Percentiles rank a stretch among this genome's conserved stretches.
phyloP scores from a whole-genome alignment of 2,329 filamentous ascomycete genomes.

The Chaetomium strumarium region DNA sequence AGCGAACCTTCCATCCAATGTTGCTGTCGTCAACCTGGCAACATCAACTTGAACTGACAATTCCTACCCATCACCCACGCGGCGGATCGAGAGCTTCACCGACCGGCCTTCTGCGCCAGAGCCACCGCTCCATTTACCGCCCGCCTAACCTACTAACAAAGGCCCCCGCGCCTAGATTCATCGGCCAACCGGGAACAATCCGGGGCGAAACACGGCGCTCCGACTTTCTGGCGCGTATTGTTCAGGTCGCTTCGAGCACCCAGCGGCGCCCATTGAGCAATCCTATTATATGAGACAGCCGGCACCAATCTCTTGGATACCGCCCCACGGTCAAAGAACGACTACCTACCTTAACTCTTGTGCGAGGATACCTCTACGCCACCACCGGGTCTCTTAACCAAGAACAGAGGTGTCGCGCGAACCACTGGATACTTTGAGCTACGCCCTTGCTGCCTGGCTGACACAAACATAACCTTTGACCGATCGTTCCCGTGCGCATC shows the following conservation, averaged over 20 bases:
- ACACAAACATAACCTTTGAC: not conserved
- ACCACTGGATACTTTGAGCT: not conserved
- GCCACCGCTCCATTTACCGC: not conserved
- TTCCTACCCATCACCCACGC: not conserved
- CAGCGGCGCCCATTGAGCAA: constrained; percentile 15
- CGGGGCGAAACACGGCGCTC: constrained; percentile 10
- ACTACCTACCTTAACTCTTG: not conserved
- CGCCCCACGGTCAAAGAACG: constrained; percentile 7
- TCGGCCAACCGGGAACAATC: constrained; percentile 11
- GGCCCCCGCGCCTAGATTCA: not conserved
- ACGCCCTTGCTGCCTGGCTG: not conserved
- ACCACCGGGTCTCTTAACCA: not conserved
- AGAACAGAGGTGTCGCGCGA: not conserved
- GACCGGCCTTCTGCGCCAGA: not conserved
- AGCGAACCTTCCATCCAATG: constrained; percentile 4
- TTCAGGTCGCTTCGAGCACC: constrained; percentile 14
- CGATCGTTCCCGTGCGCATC: not conserved
- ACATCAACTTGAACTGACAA: not conserved
- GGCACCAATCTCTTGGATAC: not conserved
- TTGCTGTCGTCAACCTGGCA: constrained; percentile 1
- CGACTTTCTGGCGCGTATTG: constrained; percentile 12
- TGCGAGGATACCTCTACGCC: constrained; percentile 5
- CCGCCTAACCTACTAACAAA: not conserved
- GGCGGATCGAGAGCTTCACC: not conserved
- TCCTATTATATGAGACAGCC: constrained; percentile 17